Base-by-base conservation (phyloP, 2,329 filamentous ascomycete species). In the Lasiodiplodia citricola region DNA sequence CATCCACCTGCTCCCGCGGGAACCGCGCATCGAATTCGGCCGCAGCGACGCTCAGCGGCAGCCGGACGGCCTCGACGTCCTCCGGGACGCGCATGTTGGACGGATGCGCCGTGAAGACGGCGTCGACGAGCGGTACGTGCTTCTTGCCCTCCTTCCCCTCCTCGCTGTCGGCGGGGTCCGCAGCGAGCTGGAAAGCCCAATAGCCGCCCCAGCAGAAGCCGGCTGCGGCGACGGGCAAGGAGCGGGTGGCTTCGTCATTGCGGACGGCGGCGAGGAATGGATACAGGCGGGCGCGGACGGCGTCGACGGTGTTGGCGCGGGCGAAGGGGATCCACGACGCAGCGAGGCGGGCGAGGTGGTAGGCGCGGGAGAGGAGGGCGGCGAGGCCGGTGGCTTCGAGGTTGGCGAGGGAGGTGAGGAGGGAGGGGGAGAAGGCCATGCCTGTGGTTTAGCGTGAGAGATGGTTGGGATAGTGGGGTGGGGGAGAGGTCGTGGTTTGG, bases 71-170 rank as follows among this genome's bases (percentile, higher is more conserved):
- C 66, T 80, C 76, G 31, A 80, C 75, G 63, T 81, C 79, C 14
- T 66, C 68, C 0, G 78, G 78, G 31, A 77, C 75, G 23, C 66
- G 77, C 38, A 80, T 63, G 35, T 71, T 72, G 1, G 76, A 78
- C 2, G 79, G 78, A 69, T 81, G 79, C 5, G 79, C 78, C 4
- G 75, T 75, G 70, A 76, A 80, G 8, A 76, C 75, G 21, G 73
- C 76, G 28, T 78, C 78, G 4, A 78, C 73, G 1, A 67, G 25
- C 37, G 35, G 21, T 7, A 8, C 37, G 37, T 28, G 10, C 51
- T 44, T 18, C 37, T 31, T 16, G 16, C 16, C 14, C 21, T 16
- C 14, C 21, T 56, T 35, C 37, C 25, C 35, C n/a, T 37, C 6
- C 6, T 47, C 18, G 7, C 16, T 11, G 13, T 31, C 54, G 6